A percentile compares a stretch with the other conserved stretches of the same genome.
These are phyloP conservation scores for Zoysia pacifica DNA, from an alignment of 176 grass and related monocot genomes.

Conservation along the genomic window DNA sequence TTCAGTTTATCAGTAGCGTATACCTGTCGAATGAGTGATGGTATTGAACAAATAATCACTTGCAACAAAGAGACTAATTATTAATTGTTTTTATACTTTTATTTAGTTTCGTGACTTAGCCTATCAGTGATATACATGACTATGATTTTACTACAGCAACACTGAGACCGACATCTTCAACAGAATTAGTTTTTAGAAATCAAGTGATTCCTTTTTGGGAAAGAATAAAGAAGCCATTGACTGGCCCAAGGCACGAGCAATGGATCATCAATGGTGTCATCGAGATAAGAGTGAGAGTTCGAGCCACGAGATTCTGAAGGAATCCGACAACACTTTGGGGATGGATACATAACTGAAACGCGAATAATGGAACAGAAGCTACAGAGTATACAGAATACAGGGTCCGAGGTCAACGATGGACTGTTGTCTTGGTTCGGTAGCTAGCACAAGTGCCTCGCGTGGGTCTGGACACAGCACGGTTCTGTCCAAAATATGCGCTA, in stretches of 20 bases:
- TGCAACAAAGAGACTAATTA: too few relatives aligned
- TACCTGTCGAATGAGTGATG: too few relatives aligned
- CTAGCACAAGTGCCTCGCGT: conserved; percentile 6
- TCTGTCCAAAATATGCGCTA: too few relatives aligned
- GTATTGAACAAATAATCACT: too few relatives aligned
- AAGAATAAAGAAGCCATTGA: background rate
- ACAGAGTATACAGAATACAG: background rate
- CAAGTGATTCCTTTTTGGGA: background rate
- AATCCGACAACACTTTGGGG: conserved; percentile 18
- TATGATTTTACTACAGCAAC: too few relatives aligned
- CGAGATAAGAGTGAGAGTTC: background rate
- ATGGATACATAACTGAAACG: background rate
- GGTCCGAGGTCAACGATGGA: conserved; percentile 22
- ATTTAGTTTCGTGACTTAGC: too few relatives aligned
- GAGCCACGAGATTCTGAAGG: background rate
- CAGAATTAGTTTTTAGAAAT: too few relatives aligned
- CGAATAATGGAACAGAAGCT: background rate
- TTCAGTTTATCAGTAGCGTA: too few relatives aligned
- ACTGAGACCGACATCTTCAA: too few relatives aligned
- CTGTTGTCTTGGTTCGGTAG: background rate
- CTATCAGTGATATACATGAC: too few relatives aligned
- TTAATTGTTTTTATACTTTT: too few relatives aligned
- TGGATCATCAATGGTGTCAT: background rate
- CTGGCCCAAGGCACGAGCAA: background rate
- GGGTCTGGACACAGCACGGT: too few relatives aligned